These are phyloP conservation scores for Phytophthora hybrid DNA, from an alignment of 352 stramenopile species.

Conservation along the genomic window DNA sequence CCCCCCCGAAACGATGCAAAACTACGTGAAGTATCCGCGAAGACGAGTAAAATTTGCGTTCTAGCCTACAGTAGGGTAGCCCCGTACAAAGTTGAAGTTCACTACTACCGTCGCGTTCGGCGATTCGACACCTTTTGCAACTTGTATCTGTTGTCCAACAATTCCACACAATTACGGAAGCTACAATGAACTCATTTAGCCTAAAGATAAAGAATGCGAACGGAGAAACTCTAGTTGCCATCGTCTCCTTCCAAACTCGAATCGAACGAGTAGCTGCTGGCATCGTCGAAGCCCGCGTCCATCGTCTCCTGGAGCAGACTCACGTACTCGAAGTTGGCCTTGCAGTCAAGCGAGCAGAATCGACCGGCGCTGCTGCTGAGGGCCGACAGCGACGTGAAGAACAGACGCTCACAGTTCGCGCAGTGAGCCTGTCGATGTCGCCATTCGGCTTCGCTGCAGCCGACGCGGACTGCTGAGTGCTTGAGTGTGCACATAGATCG, in stretches of 20 bases:
- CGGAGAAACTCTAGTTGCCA: neutral
- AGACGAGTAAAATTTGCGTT: neutral
- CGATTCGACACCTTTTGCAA: no score
- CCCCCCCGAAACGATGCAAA: no score
- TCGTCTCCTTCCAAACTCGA: conserved; percentile 24
- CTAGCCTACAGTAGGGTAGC: no score
- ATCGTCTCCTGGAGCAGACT: conserved; percentile 33
- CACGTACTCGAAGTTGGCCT: conserved; percentile 47
- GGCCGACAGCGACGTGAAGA: conserved; percentile 33
- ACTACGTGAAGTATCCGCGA: conserved; percentile 2
- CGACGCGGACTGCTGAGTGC: neutral
- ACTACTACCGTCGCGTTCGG: no score
- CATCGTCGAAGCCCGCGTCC: conserved; percentile 14
- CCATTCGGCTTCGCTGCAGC: conserved; percentile 15
- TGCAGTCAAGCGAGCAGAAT: conserved; percentile 61
- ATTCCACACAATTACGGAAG: conserved; percentile 11
- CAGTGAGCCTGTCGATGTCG: conserved; percentile 30
- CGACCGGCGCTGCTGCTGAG: conserved; percentile 5
- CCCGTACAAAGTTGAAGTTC: no score
- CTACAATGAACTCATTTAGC: no score
- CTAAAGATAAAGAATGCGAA: no score
- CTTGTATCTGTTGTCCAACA: no score
- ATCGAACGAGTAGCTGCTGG: neutral
- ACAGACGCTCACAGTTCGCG: conserved; percentile 35
- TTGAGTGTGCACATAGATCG: neutral